Evolutionary conservation across 2,329 filamentous ascomycete species (phyloP), one percentile per base, ranked within the genome.

Genomic region (Fusarium secorum): DNA sequence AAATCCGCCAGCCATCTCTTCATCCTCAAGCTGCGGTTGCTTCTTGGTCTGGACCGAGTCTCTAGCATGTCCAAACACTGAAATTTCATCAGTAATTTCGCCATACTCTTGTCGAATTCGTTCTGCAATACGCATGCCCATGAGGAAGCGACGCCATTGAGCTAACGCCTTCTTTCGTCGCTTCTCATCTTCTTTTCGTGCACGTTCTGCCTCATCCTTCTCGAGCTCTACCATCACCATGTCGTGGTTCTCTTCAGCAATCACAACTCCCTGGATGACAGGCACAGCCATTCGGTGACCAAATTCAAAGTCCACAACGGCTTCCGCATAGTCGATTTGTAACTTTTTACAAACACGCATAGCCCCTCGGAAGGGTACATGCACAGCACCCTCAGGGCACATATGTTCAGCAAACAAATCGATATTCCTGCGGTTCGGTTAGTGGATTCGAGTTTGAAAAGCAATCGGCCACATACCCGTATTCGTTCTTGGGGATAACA

Each of bases 281-380:
- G 96, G 96, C 2, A 98, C 94, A 9, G 96, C 96, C 86, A 96
- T 95, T 66, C 96, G 92, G 74, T 96, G 91, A 1, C 95, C 95
- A 78, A 98, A 99, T 78, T 99, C 96, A 78, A 99, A 99, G 3
- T 94, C 96, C 1, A 95, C 95, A 5, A 97, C 96, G 2, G 96
- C 96, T 80, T 98, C 96, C 0, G 96, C 96, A 74, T 91, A 97
- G 77, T 98, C 94, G 39, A 98, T 91, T 7, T 89, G 89, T 0
- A 99, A 84, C 67, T 92, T 90, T 78, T 93, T 94, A 79, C 95
- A 98, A 3, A 98, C 88, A 51, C 91, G 90, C 35, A 91, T 90
- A 0, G 91, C 91, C 1, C 93, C 93, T 48, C 91, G 89, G 58
- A 91, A 90, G 0, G 94, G 94, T 4, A 98, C 86, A 78, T 99